Base-by-base conservation (phyloP, 2,329 filamentous ascomycete species). In the Pseudodiploospora longispora region DNA sequence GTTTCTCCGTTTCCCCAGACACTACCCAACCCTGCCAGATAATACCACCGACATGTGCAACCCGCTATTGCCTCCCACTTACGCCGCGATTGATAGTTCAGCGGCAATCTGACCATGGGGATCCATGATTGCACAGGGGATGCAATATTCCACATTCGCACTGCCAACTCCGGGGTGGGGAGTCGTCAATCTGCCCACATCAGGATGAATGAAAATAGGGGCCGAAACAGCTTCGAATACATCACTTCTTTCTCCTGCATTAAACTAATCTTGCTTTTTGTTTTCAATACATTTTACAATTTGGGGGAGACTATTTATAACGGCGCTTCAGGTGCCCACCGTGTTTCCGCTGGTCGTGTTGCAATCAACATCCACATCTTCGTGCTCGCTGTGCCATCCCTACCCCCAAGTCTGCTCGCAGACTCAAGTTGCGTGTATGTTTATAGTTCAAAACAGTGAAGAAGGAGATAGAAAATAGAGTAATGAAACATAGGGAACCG, bases 251-350 rank as follows among this genome's bases (percentile, higher is more conserved):
- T 19, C 19, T 19, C 19, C 19, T 19, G 19, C 19, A 19, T 19
- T 19, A 19, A 19, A 19, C 19, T 19, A 3, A 19, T 19, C 19
- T 19, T 19, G 19, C 19, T 19, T 19, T 19, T 19, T 19, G 19
- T 19, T 19, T 19, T 19, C 19, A 19, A 19, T 19, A 19, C 19
- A 19, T 55, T 49, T 61, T 55, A 59, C 55, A 60, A 60, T 59
- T 61, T 59, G 53, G 53, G 33, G 48, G 53, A 54, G 55, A 56
- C 60, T 61, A 58, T 61, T 52, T 63, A 60, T 56, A 50, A 48
- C 51, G 40, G 49, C 49, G 41, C 50, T 51, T 48, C 49, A 46
- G 46, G 49, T 46, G 44, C 52, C 49, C 57, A 55, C 55, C 49
- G 52, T 54, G 46, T 47, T 49, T 52, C 37, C 46, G 54, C 52